Base-by-base conservation (phyloP, 768 basidiomycete genomes). In the Phylloporus rhodoxanthus region DNA sequence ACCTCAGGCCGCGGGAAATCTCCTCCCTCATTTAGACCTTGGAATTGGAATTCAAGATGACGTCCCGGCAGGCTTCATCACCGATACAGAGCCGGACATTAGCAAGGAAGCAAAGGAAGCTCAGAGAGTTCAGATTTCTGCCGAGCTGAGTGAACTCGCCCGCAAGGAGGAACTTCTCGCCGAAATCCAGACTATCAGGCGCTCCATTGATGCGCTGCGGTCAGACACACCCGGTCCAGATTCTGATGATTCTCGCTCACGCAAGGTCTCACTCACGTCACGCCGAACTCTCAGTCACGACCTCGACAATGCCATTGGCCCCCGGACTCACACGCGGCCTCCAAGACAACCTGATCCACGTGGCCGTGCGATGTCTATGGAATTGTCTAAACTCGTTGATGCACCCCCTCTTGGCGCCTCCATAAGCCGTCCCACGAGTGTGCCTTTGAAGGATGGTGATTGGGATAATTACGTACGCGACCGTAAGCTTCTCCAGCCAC, bases 391-490 rank as follows among this genome's bases (percentile, higher is more conserved):
- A 43, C 62, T 79, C 36, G 64, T 75, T 36, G 69, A 75, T 52
- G 63, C 71, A 28, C 65, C 72, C 44, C 60, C 71, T 20, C 57
- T 76, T 14, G 78, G 78, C 13, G 76, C 78, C 47, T 72, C 81
- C 2, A 81, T 86, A 47, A 75, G 75, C 48, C 76, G 87, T 33
- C 85, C 88, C 14, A 84, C 80, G 0, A 88, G 85, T 57, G 83
- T 75, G 5, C 86, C 87, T n/a, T 67, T 87, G 34, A 62, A 77
- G 43, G 81, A 87, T 37, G 75, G 79, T n/a, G 84, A 87, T 55
- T 96, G 92, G 92, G 87, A 94, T 54, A 69, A 77, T 38, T 95
- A 96, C 65, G 77, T 92, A 43, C 82, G 81, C 39, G 89, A 94
- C 43, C 80, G 92, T 48, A 90, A 86, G 62, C 74, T 96, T 14